Evolutionary conservation across 2,329 filamentous ascomycete species (phyloP), one percentile per base, ranked within the genome.

Genomic region (Aspergillus aculeatus): DNA sequence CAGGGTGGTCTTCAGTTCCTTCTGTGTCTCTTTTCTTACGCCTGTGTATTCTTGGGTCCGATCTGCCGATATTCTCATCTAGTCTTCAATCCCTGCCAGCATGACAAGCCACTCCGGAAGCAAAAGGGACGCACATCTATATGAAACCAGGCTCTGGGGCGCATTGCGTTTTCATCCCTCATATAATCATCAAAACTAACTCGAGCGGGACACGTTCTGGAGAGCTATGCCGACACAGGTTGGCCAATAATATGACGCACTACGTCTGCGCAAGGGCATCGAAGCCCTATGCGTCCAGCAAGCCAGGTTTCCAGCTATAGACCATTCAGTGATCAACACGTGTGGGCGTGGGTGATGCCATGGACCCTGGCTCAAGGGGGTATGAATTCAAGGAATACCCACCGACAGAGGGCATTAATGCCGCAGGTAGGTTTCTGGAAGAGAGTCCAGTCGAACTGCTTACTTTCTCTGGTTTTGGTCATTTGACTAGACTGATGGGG

Each of bases 81-180:
- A 35, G 32, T 16, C 32, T 12, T 16, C 32, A 35, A 4, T 16
- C 32, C 14, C 23, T 52, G 59, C 57, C 59, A 59, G 59, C 63
- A 57, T 62, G 53, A 59, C 29, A 50, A 57, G 16, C 47, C 49
- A 19, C 57, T 52, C 57, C 47, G 49, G 38, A 55, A 53, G 19
- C 26, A 49, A 24, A 31, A 51, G 49, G 44, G 35, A 32, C 49
- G 23, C 29, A 53, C 60, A 64, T 65, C 23, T 61, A 65, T 29
- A 50, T 60, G 63, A 64, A 64, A 65, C 63, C n/a, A 7, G 53
- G 12, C 11, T 32, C n/a, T 16, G 53, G 41, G 44, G 41, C 26
- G 16, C 31, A 31, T 47, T 47, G 38, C 16, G 38, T 44, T 19
- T 44, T 5, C 16, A 19, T 44, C 38, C 6, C 2, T 9, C 16